These are phyloP conservation scores for Botryotinia calthae DNA, from an alignment of 2,329 filamentous ascomycete species.

Conservation along the genomic window DNA sequence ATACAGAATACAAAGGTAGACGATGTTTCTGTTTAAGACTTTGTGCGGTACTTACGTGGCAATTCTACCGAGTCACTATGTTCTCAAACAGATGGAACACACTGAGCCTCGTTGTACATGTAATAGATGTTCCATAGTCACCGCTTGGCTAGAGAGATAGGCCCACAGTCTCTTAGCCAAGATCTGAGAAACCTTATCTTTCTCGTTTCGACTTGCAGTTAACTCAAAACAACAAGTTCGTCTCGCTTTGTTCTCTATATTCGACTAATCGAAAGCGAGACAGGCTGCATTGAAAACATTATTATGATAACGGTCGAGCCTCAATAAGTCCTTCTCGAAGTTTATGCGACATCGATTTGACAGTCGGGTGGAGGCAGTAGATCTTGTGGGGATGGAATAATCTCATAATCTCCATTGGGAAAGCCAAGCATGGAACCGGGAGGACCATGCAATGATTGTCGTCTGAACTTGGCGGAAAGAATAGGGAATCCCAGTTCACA, in stretches of 20 bases:
- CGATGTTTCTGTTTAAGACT: background rate
- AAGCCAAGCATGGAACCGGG: slow-evolving; percentile 7
- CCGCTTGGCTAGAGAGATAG: background rate
- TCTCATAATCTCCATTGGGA: slow-evolving; percentile 2
- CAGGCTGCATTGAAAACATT: slow-evolving; percentile 11
- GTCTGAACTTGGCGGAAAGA: slow-evolving; percentile 11
- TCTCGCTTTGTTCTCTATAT: slow-evolving; percentile 5
- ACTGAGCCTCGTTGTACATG: background rate
- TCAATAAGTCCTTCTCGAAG: slow-evolving; percentile 13
- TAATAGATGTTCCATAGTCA: background rate
- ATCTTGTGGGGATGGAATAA: slow-evolving; percentile 18
- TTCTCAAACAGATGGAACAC: slow-evolving; percentile 8
- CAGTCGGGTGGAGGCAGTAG: slow-evolving; percentile 10
- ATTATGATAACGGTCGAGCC: slow-evolving; percentile 9
- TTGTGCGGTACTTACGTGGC: background rate
- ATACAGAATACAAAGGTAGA: background rate
- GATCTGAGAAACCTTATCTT: background rate
- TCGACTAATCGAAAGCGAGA: slow-evolving; percentile 2
- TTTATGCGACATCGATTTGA: slow-evolving; percentile 11
- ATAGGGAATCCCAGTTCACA: slow-evolving; percentile 12
- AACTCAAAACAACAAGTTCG: slow-evolving; percentile 4
- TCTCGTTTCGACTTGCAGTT: background rate
- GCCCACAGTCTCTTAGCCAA: background rate
- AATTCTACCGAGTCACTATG: background rate
- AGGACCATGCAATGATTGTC: slow-evolving; percentile 3